phyloP scores from a whole-genome alignment of 2,329 filamentous ascomycete species.

The Xylariales sp. region DNA sequence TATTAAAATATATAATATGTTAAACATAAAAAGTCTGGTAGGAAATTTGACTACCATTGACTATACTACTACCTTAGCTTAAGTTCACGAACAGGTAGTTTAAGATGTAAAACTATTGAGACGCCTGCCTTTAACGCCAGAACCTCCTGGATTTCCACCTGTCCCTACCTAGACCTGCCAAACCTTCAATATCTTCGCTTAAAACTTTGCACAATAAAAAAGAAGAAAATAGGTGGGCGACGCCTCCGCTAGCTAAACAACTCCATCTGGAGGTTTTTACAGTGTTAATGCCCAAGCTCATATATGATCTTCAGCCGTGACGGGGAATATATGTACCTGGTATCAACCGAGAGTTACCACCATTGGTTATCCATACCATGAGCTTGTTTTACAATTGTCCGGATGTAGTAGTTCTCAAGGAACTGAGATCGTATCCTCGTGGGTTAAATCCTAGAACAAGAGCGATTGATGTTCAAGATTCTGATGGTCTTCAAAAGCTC shows the following conservation, averaged over 20 bases:
- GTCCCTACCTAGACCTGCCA: conserved; percentile 28
- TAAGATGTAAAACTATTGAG: conserved; percentile 11
- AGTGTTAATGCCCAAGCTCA: background rate
- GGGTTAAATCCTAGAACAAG: background rate
- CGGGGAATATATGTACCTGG: conserved; percentile 5
- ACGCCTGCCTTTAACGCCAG: conserved; percentile 35
- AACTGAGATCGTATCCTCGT: background rate
- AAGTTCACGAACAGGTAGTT: conserved; percentile 13
- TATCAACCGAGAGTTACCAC: conserved; percentile 14
- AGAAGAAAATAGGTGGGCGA: conserved; percentile 24
- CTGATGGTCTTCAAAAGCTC: background rate
- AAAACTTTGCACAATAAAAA: conserved; percentile 25
- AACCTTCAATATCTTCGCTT: conserved; percentile 25
- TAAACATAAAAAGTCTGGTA: conserved; percentile 8
- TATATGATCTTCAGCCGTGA: conserved; percentile 14
- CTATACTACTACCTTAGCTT: conserved; percentile 14
- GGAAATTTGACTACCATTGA: conserved; percentile 22
- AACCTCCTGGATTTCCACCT: conserved; percentile 26
- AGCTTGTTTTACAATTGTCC: conserved; percentile 26
- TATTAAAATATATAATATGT: conserved; percentile 10
- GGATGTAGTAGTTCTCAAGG: background rate
- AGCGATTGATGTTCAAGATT: background rate
- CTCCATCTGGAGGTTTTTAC: conserved; percentile 6
- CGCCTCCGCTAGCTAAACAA: conserved; percentile 23
- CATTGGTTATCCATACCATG: conserved; percentile 33